Percentiles rank a stretch among this genome's conserved stretches.
Evolutionary conservation across 1,284 basidiomycete species (phyloP).

Genomic region (Inonotus hispidus): DNA sequence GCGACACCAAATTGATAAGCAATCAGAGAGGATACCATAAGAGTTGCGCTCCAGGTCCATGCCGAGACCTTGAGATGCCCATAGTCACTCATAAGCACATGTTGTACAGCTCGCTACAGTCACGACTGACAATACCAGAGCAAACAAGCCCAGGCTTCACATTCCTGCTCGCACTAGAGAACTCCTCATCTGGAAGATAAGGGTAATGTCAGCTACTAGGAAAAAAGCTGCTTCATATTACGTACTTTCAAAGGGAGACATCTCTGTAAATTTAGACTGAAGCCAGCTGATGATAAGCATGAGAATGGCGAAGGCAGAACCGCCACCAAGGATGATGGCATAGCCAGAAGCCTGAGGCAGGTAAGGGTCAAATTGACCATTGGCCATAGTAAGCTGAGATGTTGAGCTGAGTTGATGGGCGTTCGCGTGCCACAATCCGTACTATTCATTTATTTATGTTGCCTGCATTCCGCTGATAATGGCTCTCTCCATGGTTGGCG

Average conservation of each 20-base stretch:
- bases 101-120: neutral
- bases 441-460: neutral
- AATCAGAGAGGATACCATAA: slow-evolving; percentile 25
- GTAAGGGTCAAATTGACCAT: slow-evolving; percentile 14
- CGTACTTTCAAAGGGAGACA: slow-evolving; percentile 17
- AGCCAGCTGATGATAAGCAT: slow-evolving; percentile 17
- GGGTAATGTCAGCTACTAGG: neutral
- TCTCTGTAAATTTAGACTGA: slow-evolving; percentile 16
- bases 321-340: slow-evolving; percentile 17
- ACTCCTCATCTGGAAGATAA: slow-evolving; percentile 13
- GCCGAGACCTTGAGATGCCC: slow-evolving; percentile 38
- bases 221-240: neutral
- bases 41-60: slow-evolving; percentile 56
- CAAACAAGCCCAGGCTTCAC: slow-evolving; percentile 58
- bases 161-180: slow-evolving; percentile 17
- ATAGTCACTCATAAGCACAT: neutral
- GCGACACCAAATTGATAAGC: slow-evolving; percentile 1
- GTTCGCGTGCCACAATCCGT: neutral
- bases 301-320: slow-evolving; percentile 15
- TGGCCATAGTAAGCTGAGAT: slow-evolving; percentile 6
- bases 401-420: neutral
- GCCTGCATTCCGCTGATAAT: neutral
- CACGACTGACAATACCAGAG: slow-evolving; percentile 45
- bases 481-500: neutral
- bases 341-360: slow-evolving; percentile 18